Evolutionary conservation across 176 grass and related monocot genomes (phyloP), one percentile per base, ranked within the genome.

Genomic region (Oryza officinalis): DNA sequence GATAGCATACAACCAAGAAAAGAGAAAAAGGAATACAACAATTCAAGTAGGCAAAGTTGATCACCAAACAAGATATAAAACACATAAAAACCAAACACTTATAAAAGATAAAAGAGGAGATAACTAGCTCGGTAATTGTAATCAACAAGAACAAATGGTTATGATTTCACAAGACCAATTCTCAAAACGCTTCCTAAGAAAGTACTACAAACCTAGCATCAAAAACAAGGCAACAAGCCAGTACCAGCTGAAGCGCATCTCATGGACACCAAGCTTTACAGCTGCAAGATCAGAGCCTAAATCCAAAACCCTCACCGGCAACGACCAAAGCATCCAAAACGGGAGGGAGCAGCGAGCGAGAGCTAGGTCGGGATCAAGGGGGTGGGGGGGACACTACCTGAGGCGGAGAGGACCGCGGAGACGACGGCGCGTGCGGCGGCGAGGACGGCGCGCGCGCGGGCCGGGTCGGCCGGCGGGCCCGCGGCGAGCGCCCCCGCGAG

Each of bases 401-500:
- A 86, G 61, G 60, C 40, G 61, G 84, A 10, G 37, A 90, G 80
- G 60, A 90, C 88, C 9, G 74, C 28, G 23, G 84, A 86, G 74
- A 90, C 88, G 61, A 90, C 88, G 3, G 80, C 79, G 44, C 80
- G 73, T 28, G 88, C 79, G 18, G 61, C 84, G 15, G 79, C 27
- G 30, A 90, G 84, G 17, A 90, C 79, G 12, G 74, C 74, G 37
- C 67, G 66, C 2, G 67, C 80, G n/a, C 84, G 79, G 6, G 67
- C 37, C 28, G 88, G 73, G 8, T 90, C 84, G 59, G 37, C 44
- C 59, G 68, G 61, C 50, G 80, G 74, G 28, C 74, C 79, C 0
- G 74, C 73, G 14, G 88, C 83, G 45, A 90, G 83, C 44, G 78
- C 83, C 22, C 75, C 83, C 10, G 83, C 88, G 45, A 86, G 78